Evolutionary conservation across 2,329 filamentous ascomycete species (phyloP), one percentile per base, ranked within the genome.

Genomic region (Herpotrichia juniperi): DNA sequence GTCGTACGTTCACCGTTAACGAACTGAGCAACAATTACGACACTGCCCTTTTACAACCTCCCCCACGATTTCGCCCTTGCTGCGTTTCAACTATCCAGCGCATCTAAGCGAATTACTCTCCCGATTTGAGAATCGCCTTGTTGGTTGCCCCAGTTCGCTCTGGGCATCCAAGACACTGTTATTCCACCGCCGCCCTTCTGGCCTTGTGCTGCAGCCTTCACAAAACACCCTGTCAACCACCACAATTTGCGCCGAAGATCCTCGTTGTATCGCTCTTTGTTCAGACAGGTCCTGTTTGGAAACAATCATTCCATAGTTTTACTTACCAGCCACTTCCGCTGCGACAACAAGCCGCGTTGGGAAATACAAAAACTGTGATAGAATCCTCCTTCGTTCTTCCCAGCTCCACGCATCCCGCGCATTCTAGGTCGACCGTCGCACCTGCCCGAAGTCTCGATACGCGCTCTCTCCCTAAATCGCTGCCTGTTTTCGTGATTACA

Each of bases 271-370:
- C n/a, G 24, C 30, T 14, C 56, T 58, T 58, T 53, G 52, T 56
- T 10, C n/a, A 8, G 16, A n/a, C 17, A 14, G 16, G 26, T 16
- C n/a, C 40, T 47, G 53, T 59, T 57, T 56, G 46, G 37, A 51
- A 47, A 60, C 55, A 56, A 54, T 51, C 48, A 45, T 14, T 34
- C 21, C 24, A 9, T 26, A 34, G 48, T 58, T 58, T 54, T 53
- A 54, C 51, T 46, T 51, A 42, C 57, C 50, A 56, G 50, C 58
- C 32, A 42, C 46, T 57, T 55, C 51, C 46, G 52, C 48, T 28
- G 24, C 22, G 19, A 48, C 49, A 49, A 51, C 56, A 57, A 55
- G 48, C 55, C 45, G 21, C 14, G 12, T 26, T 35, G 28, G 17
- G 24, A 34, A 52, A 49, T 54, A 56, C 48, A 54, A 54, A 52